Conservation (phyloP, 192 early-diverging fungal genomes). For the Linnemannia zychae region DNA sequence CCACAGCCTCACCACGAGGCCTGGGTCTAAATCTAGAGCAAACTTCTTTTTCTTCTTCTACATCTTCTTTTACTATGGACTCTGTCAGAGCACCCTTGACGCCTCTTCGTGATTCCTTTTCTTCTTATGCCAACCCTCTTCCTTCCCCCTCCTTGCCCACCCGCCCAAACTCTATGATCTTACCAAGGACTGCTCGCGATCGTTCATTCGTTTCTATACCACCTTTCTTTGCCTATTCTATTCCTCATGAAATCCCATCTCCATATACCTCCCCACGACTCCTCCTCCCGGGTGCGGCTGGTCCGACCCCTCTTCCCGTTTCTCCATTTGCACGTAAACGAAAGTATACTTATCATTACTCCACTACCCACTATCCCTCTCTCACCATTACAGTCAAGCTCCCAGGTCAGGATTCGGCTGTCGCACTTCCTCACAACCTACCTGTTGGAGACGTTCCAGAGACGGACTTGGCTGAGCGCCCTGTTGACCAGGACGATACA, state of each 20-base stretch:
- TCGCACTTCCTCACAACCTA: constrained; percentile 12
- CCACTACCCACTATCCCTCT: constrained; percentile 24
- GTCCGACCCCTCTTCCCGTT: constrained; percentile 30
- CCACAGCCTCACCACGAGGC: constrained; percentile 3
- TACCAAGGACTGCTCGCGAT: constrained; percentile 29
- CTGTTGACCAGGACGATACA: constrained; percentile 5
- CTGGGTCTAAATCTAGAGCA: constrained; percentile 19
- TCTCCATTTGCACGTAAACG: constrained; percentile 55
- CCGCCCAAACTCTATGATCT: constrained; percentile 31
- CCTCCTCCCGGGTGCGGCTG: constrained; percentile 40
- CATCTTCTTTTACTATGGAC: constrained; percentile 6
- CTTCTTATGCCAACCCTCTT: constrained; percentile 3
- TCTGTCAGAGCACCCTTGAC: constrained; percentile 16
- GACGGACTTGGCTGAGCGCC: constrained; percentile 19
- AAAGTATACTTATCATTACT: constrained; percentile 36
- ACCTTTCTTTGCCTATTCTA: constrained; percentile 53
- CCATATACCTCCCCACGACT: constrained; percentile 53
- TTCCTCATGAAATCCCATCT: constrained; percentile 53
- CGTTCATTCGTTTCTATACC: constrained; percentile 34
- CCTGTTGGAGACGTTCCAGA: constrained; percentile 32
- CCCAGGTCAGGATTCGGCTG: constrained; percentile 18
- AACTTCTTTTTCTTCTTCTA: constrained; percentile 3
- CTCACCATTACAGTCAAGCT: constrained; percentile 34
- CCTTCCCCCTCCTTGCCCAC: constrained; percentile 30
- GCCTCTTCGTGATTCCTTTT: constrained; percentile 18